phyloP scores from a whole-genome alignment of 2,329 filamentous ascomycete genomes.

The Fusarium abutilonis region DNA sequence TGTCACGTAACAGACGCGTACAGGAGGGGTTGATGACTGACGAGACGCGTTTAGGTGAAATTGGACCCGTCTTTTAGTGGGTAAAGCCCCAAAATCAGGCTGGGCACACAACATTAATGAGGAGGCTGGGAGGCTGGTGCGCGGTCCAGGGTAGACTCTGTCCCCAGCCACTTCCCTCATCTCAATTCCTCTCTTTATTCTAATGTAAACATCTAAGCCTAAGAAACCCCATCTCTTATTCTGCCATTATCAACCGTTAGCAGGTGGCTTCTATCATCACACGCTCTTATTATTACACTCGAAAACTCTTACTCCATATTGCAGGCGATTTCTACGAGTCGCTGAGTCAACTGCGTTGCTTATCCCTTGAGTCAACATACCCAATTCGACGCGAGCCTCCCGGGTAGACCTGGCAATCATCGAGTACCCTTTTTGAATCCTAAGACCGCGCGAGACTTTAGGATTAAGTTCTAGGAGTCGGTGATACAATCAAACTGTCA shows the following conservation, averaged over 20 bases:
- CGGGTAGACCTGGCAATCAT: constrained; percentile 35
- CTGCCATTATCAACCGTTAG: constrained; percentile 41
- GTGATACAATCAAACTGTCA: constrained; percentile 4
- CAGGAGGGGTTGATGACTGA: constrained; percentile 33
- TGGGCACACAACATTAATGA: constrained; percentile 31
- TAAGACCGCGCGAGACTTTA: constrained; percentile 19
- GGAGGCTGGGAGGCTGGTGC: constrained; percentile 42
- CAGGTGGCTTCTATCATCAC: constrained; percentile 38
- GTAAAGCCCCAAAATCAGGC: constrained; percentile 28
- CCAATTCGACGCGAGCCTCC: constrained; percentile 29
- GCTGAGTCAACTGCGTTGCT: constrained; percentile 23
- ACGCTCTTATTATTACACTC: constrained; percentile 23
- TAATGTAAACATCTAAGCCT: constrained; percentile 40
- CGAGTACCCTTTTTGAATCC: constrained; percentile 34
- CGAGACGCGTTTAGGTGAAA: constrained; percentile 27
- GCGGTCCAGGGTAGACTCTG: constrained; percentile 43
- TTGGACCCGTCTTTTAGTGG: constrained; percentile 32
- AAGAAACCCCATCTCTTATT: constrained; percentile 41
- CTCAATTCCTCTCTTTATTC: constrained; percentile 36
- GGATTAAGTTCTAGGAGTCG: constrained; percentile 9
- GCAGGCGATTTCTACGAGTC: constrained; percentile 15
- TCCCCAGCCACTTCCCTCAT: constrained; percentile 45
- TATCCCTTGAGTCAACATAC: constrained; percentile 29
- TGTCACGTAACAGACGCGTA: constrained; percentile 48
- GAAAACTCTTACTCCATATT: constrained; percentile 6